Base-by-base conservation (phyloP, 257 asterid genomes). In the Thymus mandschuricus region DNA sequence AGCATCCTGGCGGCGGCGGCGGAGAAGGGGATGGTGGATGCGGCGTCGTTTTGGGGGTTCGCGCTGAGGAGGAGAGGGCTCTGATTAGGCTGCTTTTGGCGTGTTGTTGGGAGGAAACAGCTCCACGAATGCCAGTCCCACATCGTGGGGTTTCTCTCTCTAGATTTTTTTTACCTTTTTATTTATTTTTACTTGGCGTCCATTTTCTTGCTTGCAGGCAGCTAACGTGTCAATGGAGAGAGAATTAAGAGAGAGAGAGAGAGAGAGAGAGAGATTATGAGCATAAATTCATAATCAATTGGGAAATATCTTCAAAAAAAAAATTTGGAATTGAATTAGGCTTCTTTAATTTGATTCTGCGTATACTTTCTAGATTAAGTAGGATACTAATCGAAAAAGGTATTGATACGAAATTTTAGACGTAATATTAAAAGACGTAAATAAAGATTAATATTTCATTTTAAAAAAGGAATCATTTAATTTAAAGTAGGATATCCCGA, bases 71-170 rank as follows among this genome's bases (percentile, higher is more conserved):
- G 82, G 13, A 78, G 80, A 29, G 71, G 70, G 74, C 38, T 70
- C 46, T 70, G 73, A 61, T 77, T 64, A 9, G 77, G 56, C 49
- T 44, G 74, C 64, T 69, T 79, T 46, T 69, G 79, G 76, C 75
- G 79, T 31, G 72, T 44, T 66, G 45, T 65, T 8, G 74, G 84
- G 43, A 80, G 15, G 45, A 60, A 70, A 71, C 71, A 49, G 74
- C 70, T 33, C 82, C 82, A 81, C 74, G 71, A 77, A 38, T 74
- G 76, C 64, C 67, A 72, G 70, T 68, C 81, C 79, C 79, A 76
- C 84, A 80, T 76, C 60, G 54, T 62, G 68, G 65, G 13, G 52
- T 12, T 34, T 61, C 33, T 29, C n/a, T 49, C 49, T 41, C 50
- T 34, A 1, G 0, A 44, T 38, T 5, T 33, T 55, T 52, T 40